A percentile compares a stretch with the other conserved stretches of the same genome.
Evolutionary conservation across 768 basidiomycete genomes (phyloP).

Genomic region (Naganishia vishniacii): DNA sequence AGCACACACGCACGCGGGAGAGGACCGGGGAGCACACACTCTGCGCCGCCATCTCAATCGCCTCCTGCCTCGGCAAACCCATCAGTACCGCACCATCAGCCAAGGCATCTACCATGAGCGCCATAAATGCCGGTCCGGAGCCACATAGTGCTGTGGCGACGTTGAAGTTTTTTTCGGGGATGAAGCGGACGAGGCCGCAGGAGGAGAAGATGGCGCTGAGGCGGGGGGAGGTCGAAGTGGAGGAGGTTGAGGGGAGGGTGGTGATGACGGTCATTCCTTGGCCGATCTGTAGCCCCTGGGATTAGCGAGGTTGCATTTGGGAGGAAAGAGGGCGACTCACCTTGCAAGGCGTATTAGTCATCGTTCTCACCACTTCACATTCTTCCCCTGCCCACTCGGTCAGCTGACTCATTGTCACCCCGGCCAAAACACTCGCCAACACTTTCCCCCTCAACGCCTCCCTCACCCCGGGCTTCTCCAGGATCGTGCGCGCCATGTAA

Average conservation of each 20-base stretch:
- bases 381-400: conserved; percentile 64
- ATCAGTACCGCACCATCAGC: conserved; percentile 99
- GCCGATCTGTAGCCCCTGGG: conserved; percentile 63
- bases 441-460: conserved; percentile 84
- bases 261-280: conserved; percentile 98
- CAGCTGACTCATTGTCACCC: conserved; percentile 81
- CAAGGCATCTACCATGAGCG: conserved; percentile 96
- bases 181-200: conserved; percentile 88
- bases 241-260: conserved; percentile 57
- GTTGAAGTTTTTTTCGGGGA: conserved; percentile 98
- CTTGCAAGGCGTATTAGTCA: conserved; percentile 98
- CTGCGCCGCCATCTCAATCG: conserved; percentile 89
- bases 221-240: conserved; percentile 61
- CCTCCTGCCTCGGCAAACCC: conserved; percentile 90
- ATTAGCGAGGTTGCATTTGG: not conserved
- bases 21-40: conserved; percentile 55
- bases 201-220: conserved; percentile 93
- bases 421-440: conserved; percentile 94
- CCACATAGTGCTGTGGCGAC: conserved; percentile 95
- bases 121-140: conserved; percentile 93
- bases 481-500: conserved; percentile 69
- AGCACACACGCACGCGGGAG: not conserved
- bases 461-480: conserved; percentile 67
- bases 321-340: conserved; percentile 52
- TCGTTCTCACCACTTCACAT: conserved; percentile 64